Evolutionary conservation across 129 eudicot genomes (phyloP), one percentile per base, ranked within the genome.

Genomic region (Sambucus nigra): DNA sequence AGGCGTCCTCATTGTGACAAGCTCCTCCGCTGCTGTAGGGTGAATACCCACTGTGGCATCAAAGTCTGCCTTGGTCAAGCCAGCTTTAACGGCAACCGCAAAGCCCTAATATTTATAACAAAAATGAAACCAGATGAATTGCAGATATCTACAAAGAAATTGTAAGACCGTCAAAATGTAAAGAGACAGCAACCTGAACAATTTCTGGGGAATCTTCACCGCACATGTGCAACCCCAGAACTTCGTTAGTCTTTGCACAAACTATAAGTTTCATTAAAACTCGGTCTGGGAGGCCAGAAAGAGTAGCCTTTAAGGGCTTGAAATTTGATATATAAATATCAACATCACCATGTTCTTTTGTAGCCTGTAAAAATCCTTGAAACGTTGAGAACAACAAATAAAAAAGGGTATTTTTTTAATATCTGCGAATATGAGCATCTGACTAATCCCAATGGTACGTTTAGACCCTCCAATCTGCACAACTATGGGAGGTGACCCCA

Each of bases 1-100:
- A 45, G 99, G 99, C 16, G 80, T 77, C 73, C 99, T 82, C 99
- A 92, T 82, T 47, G 99, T 92, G 65, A 92, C 99, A 28, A 92
- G 64, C 55, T 92, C 99, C 72, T 92, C 99, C n/a, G 99, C 96
- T 40, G 99, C 63, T 14, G 99, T 92, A 18, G 99, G 99, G 68
- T 92, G 99, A 58, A 92, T 78, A 26, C 99, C 99, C 23, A 92
- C 67, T 0, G 96, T 92, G 42, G 84, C 70, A 73, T 92, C 99
- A 69, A 86, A 82, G 54, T 86, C 94, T 7, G 94, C 85, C 72
- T 92, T 92, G 49, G 94, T 92, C 85, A 92, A 71, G 45, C 99
- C 99, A 59, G 94, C 99, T 83, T 92, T 92, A 18, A 92, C 75
- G 24, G 99, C 99, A 39, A 92, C 65, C 31, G 99, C 96, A 72